phyloP scores from a whole-genome alignment of 176 grass and related monocot species.

The Avena sativa region DNA sequence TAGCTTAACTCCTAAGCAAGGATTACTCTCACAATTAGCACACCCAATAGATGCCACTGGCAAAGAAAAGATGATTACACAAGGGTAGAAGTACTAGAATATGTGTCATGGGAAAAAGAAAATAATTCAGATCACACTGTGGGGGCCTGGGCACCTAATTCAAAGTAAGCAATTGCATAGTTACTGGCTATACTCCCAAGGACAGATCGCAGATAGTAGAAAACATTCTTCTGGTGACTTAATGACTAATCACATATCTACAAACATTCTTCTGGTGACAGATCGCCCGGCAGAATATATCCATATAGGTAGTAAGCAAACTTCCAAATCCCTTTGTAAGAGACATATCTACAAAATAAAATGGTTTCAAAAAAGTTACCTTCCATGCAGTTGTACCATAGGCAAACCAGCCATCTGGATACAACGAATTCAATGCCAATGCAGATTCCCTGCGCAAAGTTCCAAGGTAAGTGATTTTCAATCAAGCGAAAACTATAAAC shows the following conservation, averaged over 20 bases:
- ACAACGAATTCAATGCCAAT: slow-evolving; percentile 79
- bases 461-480: slow-evolving; percentile 10
- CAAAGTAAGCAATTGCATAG: not conserved
- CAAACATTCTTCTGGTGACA: not conserved
- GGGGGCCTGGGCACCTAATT: not conserved
- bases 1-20: too few relatives aligned
- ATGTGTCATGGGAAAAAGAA: not conserved
- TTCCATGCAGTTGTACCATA: slow-evolving; percentile 84
- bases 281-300: not conserved
- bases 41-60: not conserved
- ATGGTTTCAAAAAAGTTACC: slow-evolving; percentile 49
- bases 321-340: not conserved
- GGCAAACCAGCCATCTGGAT: slow-evolving; percentile 96
- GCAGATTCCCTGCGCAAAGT: slow-evolving; percentile 81
- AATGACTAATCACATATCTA: not conserved
- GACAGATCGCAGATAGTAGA: not conserved
- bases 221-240: not conserved
- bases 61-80: not conserved
- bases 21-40: too few relatives aligned
- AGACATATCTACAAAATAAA: not conserved
- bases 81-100: not conserved
- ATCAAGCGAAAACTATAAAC: slow-evolving; percentile 7
- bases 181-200: not conserved
- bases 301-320: not conserved
- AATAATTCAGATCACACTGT: not conserved